A percentile compares a stretch with the other conserved stretches of the same genome.
Evolutionary conservation across 106 monocot species (phyloP).

Genomic region (Cymbidium sinense): DNA sequence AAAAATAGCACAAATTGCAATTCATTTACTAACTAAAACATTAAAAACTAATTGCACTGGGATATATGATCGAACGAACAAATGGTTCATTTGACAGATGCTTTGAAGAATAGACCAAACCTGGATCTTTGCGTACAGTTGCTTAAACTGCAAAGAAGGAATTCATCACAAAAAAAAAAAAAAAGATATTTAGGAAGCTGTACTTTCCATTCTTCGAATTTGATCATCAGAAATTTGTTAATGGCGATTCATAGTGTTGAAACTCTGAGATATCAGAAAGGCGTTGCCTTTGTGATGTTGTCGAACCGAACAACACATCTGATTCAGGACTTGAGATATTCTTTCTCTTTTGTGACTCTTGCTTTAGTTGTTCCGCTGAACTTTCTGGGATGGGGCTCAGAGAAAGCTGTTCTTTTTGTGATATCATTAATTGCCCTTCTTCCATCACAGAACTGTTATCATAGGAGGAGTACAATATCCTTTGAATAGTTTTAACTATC

Average conservation of each 20-base stretch:
- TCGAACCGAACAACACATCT: constrained; percentile 42
- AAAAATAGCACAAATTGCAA: too few species aligned
- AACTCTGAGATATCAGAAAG: constrained; percentile 71
- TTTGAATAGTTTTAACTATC: constrained; percentile 64
- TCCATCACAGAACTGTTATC: constrained; percentile 35
- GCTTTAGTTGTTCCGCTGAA: constrained; percentile 35
- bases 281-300: constrained; percentile 58
- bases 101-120: not conserved
- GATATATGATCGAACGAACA: not conserved
- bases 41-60: too few species aligned
- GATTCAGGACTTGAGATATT: constrained; percentile 55
- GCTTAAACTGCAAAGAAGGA: not conserved
- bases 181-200: not conserved
- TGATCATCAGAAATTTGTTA: constrained; percentile 32
- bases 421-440: constrained; percentile 59
- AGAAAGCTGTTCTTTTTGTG: constrained; percentile 25
- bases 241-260: constrained; percentile 35
- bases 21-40: too few species aligned
- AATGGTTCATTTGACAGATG: not conserved
- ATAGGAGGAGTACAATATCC: constrained; percentile 55
- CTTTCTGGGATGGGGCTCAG: constrained; percentile 51
- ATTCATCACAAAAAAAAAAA: not conserved
- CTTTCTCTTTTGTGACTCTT: constrained; percentile 71
- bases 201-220: not conserved
- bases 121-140: not conserved